Conservation (phyloP, 305 asterid genomes). For the Rubia balearica region DNA sequence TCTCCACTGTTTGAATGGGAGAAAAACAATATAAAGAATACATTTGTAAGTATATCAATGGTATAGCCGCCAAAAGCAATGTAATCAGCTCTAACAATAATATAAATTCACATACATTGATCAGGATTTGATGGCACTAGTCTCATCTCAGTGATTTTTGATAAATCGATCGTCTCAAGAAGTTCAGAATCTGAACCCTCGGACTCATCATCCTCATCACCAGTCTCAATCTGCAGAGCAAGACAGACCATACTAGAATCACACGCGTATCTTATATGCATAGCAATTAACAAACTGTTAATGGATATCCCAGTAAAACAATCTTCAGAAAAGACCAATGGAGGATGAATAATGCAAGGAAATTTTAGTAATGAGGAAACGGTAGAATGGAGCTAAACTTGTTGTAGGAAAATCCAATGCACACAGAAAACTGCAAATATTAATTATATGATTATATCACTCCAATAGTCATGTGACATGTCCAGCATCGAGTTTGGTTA, state of each 20-base stretch:
- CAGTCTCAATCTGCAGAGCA: conserved; percentile 60
- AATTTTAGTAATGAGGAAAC: neutral
- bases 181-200: conserved; percentile 67
- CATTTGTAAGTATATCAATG: neutral
- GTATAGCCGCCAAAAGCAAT: neutral
- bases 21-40: neutral
- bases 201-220: conserved; percentile 55
- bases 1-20: conserved; percentile 49
- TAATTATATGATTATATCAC: neutral
- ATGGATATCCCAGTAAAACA: neutral
- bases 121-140: conserved; percentile 79
- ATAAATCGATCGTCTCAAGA: conserved; percentile 43
- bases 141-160: conserved; percentile 77
- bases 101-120: conserved; percentile 37
- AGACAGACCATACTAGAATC: neutral
- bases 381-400: neutral
- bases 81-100: neutral
- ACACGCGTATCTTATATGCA: neutral
- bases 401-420: neutral
- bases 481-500: neutral
- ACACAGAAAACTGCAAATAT: neutral
- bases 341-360: neutral
- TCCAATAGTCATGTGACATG: neutral
- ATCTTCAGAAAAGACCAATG: neutral
- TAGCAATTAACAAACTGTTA: neutral